phyloP scores from a whole-genome alignment of 805 yeast species.

The Metschnikowia dekortorum region DNA sequence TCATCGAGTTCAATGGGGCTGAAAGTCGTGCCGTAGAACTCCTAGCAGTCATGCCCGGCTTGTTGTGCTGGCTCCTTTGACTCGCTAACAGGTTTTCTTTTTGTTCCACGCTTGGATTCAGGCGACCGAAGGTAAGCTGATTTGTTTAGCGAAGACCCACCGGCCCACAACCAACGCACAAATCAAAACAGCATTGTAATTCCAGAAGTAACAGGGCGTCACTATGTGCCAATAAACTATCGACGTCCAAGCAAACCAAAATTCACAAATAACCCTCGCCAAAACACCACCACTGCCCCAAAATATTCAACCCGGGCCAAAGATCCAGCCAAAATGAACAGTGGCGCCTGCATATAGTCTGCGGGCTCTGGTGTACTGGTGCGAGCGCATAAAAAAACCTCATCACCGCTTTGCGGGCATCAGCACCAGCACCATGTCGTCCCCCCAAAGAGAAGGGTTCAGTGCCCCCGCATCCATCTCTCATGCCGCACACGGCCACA shows the following conservation, averaged over 20 bases:
- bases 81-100: not conserved
- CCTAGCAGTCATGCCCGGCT: not conserved
- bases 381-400: not conserved
- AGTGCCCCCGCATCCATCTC: conserved; percentile 73
- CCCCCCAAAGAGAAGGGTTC: conserved; percentile 78
- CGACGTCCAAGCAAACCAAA: too few species aligned
- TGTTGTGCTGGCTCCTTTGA: not conserved
- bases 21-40: not conserved
- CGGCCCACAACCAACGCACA: too few species aligned
- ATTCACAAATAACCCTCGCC: too few species aligned
- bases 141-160: too few species aligned
- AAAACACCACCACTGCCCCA: too few species aligned
- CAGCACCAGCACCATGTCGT: conserved; percentile 27
- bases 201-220: too few species aligned
- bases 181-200: too few species aligned
- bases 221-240: too few species aligned
- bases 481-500: conserved; percentile 79
- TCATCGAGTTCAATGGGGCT: not conserved
- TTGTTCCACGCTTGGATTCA: too few species aligned
- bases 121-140: too few species aligned
- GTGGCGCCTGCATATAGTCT: not conserved
- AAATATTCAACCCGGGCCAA: too few species aligned
- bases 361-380: not conserved
- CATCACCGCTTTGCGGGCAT: not conserved
- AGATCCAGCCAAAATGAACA: too few species aligned